phyloP scores from a whole-genome alignment of 2,329 filamentous ascomycete species.

The Cadophora sp. region DNA sequence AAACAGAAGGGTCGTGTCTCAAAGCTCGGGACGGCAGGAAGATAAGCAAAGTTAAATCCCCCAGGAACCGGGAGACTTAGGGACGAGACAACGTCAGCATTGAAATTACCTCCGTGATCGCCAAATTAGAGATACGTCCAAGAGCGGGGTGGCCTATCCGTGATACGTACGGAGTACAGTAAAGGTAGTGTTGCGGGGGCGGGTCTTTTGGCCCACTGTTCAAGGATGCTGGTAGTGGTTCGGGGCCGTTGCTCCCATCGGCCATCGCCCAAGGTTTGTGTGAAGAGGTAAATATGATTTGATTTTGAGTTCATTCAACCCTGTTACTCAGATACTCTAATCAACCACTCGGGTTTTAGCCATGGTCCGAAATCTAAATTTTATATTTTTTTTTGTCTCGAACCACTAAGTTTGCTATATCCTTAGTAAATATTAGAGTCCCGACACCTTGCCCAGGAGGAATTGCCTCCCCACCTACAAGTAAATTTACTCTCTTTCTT shows the following conservation, averaged over 20 bases:
- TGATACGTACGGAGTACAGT: neutral
- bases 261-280: neutral
- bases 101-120: no score
- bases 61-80: neutral
- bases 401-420: neutral
- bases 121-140: neutral
- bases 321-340: no score
- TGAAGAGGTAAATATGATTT: neutral
- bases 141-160: neutral
- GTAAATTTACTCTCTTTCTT: no score
- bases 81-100: no score
- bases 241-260: neutral
- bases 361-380: no score
- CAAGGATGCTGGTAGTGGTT: constrained; percentile 1
- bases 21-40: neutral
- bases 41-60: neutral
- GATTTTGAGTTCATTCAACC: no score
- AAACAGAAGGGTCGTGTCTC: neutral
- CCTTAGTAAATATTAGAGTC: neutral
- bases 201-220: neutral
- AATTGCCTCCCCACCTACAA: no score
- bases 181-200: neutral
- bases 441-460: no score
- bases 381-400: no score
- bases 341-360: no score